A percentile compares a stretch with the other conserved stretches of the same genome.
phyloP scores from a whole-genome alignment of 129 eudicot species.

The Arctium minus region DNA sequence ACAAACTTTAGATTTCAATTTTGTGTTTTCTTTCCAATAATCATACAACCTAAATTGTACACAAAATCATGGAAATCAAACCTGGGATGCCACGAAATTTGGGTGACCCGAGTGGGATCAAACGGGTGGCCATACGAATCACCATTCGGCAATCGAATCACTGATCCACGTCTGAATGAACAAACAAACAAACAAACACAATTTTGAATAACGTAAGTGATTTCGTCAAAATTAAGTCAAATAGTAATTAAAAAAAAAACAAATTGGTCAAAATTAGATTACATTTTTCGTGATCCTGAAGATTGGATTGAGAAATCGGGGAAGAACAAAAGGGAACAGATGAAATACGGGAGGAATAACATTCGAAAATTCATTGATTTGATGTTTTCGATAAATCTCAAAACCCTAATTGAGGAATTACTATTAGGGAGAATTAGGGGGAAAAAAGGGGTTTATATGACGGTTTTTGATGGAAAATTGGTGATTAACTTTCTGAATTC shows the following conservation, averaged over 20 bases:
- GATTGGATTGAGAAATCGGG: constrained; percentile 17
- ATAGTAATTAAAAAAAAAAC: not conserved
- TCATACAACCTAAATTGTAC: not conserved
- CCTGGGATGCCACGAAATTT: constrained; percentile 85
- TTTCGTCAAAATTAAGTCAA: not conserved
- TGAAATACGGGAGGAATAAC: constrained; percentile 1
- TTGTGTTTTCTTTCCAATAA: not conserved
- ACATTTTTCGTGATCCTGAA: constrained; percentile 24
- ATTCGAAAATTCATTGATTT: constrained; percentile 19
- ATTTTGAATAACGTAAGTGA: not conserved
- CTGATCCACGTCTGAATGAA: constrained; percentile 37
- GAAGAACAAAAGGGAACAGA: constrained; percentile 11
- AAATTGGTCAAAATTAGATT: not conserved
- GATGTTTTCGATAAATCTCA: constrained; percentile 8
- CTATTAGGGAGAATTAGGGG: not conserved
- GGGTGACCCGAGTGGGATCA: constrained; percentile 76
- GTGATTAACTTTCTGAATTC: not conserved
- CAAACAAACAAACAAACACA: constrained; percentile 1
- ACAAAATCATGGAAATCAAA: constrained; percentile 9
- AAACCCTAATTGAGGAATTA: constrained; percentile 15
- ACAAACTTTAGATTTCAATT: not conserved
- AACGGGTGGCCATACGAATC: constrained; percentile 42
- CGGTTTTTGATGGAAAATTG: not conserved
- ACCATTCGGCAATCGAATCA: constrained; percentile 60
- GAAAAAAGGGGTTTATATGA: constrained; percentile 4